phyloP scores from a whole-genome alignment of 1,139 yeast species.

The Yamadazyma sp. region DNA sequence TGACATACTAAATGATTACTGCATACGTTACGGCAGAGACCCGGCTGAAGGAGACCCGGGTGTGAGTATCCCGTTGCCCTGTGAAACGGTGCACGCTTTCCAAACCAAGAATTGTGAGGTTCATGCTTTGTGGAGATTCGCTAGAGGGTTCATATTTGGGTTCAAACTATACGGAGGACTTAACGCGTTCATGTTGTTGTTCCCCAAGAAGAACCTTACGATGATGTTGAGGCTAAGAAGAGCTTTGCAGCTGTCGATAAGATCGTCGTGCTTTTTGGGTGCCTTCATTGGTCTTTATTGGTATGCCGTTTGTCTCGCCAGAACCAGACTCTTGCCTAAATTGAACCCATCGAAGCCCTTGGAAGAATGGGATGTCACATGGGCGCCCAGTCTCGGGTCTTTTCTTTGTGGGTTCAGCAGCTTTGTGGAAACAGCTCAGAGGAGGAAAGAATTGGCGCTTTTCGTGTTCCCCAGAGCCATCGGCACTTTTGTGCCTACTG shows the following conservation, averaged over 20 bases:
- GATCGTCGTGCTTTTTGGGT: conserved; percentile 37
- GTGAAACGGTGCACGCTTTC: conserved; percentile 37
- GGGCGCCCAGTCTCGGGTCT: conserved; percentile 31
- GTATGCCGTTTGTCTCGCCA: conserved; percentile 39
- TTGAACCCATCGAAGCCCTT: conserved; percentile 30
- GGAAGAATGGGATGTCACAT: conserved; percentile 30
- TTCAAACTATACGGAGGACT: conserved; percentile 33
- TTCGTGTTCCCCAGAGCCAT: conserved; percentile 41
- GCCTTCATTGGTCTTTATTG: conserved; percentile 33
- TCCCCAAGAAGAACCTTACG: conserved; percentile 23
- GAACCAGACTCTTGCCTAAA: conserved; percentile 30
- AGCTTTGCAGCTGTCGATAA: conserved; percentile 24
- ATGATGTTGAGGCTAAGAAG: conserved; percentile 21
- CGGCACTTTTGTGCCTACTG: conserved; percentile 34
- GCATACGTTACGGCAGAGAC: conserved; percentile 27
- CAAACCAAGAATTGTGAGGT: conserved; percentile 32
- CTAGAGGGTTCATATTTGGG: conserved; percentile 35
- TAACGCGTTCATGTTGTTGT: conserved; percentile 29
- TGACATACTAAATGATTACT: conserved; percentile 24
- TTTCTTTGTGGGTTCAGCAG: conserved; percentile 35
- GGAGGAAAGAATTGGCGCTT: conserved; percentile 41
- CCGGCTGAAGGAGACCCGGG: conserved; percentile 22
- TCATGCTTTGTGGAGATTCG: conserved; percentile 41
- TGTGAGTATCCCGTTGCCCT: conserved; percentile 25
- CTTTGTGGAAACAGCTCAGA: conserved; percentile 31